Base-by-base conservation (phyloP, 1,284 basidiomycete species). In the Trichosporon inkin region DNA sequence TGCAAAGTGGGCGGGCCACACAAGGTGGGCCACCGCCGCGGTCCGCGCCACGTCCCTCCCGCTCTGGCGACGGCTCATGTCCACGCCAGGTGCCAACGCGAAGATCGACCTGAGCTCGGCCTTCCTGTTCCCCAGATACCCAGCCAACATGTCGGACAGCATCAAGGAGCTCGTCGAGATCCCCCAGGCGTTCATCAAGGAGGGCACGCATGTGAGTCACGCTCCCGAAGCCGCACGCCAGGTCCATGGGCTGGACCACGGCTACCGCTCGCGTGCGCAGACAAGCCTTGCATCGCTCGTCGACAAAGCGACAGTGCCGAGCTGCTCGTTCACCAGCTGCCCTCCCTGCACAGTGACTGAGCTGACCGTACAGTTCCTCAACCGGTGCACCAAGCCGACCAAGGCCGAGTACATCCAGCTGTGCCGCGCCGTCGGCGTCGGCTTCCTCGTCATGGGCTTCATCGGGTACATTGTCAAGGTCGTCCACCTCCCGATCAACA, bases 371-470 rank as follows among this genome's bases (percentile, higher is more conserved):
- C 72, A 96, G 93, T 98, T 99, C 82, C 81, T 99, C 70, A 90
- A 88, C 73, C 86, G 94, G 75, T 99, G 95, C 84, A 96, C 93
- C 66, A 99, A 99, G 82, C 95, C 95, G 57, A 91, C 91, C 57
- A 86, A 90, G 78, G 90, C 75, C 96, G 93, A 97, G 77, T 97
- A 92, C 79, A 72, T 85, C 56, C 91, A 94, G 77, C 93, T 97
- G 68, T 95, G 88, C 81, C 87, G 87, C 75, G 93, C 93, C 49
- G 90, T 97, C 61, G 91, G 91, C 2, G 87, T 96, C 66, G 93
- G 93, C 17, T 97, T 97, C 73, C 90, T 86, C 57, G 90, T 97
- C 68, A 96, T 96, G 92, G 93, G 93, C n/a, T 56, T 94, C 83
- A 93, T 95, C 77, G 92, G 92, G 11, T 95, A 92, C 81, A 88